A percentile compares a stretch with the other conserved stretches of the same genome.
Evolutionary conservation across 371 early-diverging fungal species (phyloP).

Genomic region (Mortierella sp.): DNA sequence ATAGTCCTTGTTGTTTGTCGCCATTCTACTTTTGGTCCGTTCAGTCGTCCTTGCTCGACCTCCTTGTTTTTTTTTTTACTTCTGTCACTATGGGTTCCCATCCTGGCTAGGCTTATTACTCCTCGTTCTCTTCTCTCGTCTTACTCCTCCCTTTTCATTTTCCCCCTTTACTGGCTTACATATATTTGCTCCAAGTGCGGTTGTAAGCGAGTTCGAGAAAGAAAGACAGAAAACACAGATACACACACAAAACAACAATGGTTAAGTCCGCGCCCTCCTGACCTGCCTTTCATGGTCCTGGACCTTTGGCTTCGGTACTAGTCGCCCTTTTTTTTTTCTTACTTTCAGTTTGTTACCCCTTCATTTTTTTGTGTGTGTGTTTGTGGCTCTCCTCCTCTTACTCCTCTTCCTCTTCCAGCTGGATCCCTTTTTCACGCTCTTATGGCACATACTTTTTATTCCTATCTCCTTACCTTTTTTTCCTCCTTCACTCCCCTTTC

Average conservation of each 20-base stretch:
- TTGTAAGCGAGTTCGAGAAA: neutral
- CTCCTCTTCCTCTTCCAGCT: no score
- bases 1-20: neutral
- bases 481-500: no score
- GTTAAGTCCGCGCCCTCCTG: neutral
- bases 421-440: no score
- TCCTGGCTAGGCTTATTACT: neutral
- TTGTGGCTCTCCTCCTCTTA: neutral
- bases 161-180: neutral
- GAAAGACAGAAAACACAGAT: neutral
- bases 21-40: neutral
- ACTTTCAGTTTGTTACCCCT: neutral
- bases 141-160: neutral
- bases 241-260: neutral
- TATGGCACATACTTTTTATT: no score
- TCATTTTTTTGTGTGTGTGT: neutral
- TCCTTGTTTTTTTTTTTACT: neutral
- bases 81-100: neutral
- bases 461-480: no score
- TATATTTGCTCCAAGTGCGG: neutral
- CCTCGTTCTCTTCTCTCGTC: neutral
- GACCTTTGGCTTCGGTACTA: no score
- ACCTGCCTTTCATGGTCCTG: neutral
- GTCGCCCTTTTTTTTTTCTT: neutral
- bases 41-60: neutral